Evolutionary conservation across 805 yeast species (phyloP), one percentile per base, ranked within the genome.

Genomic region (Starmerella tilneyi): DNA sequence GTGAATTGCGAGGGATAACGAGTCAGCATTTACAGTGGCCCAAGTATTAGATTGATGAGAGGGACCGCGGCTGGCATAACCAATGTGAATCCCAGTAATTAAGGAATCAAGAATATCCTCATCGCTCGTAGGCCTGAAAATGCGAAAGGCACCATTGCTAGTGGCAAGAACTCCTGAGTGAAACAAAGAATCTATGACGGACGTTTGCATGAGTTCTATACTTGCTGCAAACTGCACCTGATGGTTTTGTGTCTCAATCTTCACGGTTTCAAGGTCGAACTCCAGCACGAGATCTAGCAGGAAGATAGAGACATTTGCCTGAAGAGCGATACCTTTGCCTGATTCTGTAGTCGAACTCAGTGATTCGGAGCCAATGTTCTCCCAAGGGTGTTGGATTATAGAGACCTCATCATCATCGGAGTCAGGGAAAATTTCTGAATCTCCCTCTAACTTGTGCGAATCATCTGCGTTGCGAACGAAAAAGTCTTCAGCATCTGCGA

Each of bases 51-150:
- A 46, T 6, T 36, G 42, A 4, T 21, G 13, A 2, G 48, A 41
- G 13, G 34, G 12, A 1, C 47, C 46, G 2, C 54, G 38, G 13
- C 45, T 16, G 2, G 50, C 51, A 35, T 47, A 55, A 11, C 58
- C 60, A 3, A 53, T 26, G 9, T 38, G 49, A 5, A 54, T 45
- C 3, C 48, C 45, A 9, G 47, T 46, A 19, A 54, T 31, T 2
- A 56, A 35, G 13, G 56, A 45, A 34, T 56, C 60, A 11, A 51
- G 40, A 3, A 56, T 38, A 26, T 55, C 60, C 9, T n/a, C 26
- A 6, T 34, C 38, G 11, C 41, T 31, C 5, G 24, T 15, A 4
- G 50, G 33, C 4, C 36, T 31, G 34, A 35, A 47, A 3, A 53
- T 34, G 4, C 60, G 37, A 20, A 56, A 48, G 3, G 56, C 58